phyloP scores from a whole-genome alignment of 805 yeast species.

The Starmerella kuoi region DNA sequence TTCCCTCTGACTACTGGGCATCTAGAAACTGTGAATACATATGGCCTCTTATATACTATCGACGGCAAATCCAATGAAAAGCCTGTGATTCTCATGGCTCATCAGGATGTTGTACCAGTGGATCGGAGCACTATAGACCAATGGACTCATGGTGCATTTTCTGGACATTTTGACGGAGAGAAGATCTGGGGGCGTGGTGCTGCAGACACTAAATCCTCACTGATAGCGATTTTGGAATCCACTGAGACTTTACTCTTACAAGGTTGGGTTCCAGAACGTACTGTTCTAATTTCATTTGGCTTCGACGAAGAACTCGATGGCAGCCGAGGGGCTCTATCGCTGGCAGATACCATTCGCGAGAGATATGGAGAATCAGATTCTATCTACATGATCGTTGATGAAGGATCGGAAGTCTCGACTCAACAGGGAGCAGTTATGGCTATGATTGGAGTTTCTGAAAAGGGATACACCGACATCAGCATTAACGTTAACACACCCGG shows the following conservation, averaged over 20 bases:
- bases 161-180: constrained; percentile 55
- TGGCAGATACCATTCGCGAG: constrained; percentile 38
- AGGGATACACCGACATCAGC: constrained; percentile 43
- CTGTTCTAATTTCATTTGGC: constrained; percentile 55
- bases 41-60: constrained; percentile 54
- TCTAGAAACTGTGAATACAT: constrained; percentile 45
- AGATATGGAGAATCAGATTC: constrained; percentile 47
- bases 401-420: constrained; percentile 39
- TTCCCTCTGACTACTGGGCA: constrained; percentile 43
- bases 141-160: constrained; percentile 60
- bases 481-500: constrained; percentile 50
- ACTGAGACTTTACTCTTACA: constrained; percentile 42
- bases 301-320: constrained; percentile 74
- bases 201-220: constrained; percentile 58
- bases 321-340: constrained; percentile 43
- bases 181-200: constrained; percentile 68
- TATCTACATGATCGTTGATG: constrained; percentile 57
- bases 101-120: constrained; percentile 73
- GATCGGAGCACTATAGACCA: constrained; percentile 40
- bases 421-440: constrained; percentile 40
- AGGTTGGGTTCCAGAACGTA: constrained; percentile 49
- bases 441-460: constrained; percentile 47
- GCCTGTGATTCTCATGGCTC: constrained; percentile 63
- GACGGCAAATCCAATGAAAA: constrained; percentile 41
- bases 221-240: constrained; percentile 56